These are phyloP conservation scores for Pythium vanterpoolii DNA, from an alignment of 352 stramenopile species.

Conservation along the genomic window DNA sequence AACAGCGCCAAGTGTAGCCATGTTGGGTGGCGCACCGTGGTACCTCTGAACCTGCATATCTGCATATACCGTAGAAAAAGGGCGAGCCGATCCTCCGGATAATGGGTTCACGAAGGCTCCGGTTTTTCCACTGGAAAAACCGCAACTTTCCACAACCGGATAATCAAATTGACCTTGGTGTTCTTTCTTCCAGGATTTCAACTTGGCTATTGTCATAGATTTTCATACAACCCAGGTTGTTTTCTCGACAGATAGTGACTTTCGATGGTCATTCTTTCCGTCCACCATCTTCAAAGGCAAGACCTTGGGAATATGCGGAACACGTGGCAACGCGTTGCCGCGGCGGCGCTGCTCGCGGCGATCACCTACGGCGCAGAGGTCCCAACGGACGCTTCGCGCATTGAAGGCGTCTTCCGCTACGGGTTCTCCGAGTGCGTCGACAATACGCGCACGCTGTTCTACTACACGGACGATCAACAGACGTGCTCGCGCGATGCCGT, in stretches of 20 bases:
- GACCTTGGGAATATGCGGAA: neutral
- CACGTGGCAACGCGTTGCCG: conserved; percentile 10
- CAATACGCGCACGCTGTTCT: conserved; percentile 70
- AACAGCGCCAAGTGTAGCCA: conserved; percentile 28
- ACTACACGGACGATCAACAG: conserved; percentile 48
- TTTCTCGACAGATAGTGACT: neutral
- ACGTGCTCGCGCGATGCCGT: conserved; percentile 40
- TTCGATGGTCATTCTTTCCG: conserved; percentile 1
- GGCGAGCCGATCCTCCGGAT: conserved; percentile 9
- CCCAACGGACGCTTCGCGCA: neutral
- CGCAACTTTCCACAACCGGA: conserved; percentile 5
- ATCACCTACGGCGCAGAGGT: neutral
- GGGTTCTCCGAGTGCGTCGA: conserved; percentile 83
- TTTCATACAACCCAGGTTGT: neutral
- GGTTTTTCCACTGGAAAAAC: neutral
- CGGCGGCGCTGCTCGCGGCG: conserved; percentile 1
- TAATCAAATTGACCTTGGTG: too few relatives aligned
- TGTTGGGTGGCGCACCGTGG: neutral
- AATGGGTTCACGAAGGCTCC: conserved; percentile 1
- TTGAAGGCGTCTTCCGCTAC: conserved; percentile 40
- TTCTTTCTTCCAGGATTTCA: neutral
- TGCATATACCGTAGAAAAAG: conserved; percentile 2
- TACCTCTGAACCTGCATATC: conserved; percentile 4
- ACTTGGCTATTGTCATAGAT: neutral
- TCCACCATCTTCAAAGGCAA: neutral